Evolutionary conservation across 495 filamentous ascomycete genomes (phyloP), one percentile per base, ranked within the genome.

Genomic region (Chaetomium fimeti): DNA sequence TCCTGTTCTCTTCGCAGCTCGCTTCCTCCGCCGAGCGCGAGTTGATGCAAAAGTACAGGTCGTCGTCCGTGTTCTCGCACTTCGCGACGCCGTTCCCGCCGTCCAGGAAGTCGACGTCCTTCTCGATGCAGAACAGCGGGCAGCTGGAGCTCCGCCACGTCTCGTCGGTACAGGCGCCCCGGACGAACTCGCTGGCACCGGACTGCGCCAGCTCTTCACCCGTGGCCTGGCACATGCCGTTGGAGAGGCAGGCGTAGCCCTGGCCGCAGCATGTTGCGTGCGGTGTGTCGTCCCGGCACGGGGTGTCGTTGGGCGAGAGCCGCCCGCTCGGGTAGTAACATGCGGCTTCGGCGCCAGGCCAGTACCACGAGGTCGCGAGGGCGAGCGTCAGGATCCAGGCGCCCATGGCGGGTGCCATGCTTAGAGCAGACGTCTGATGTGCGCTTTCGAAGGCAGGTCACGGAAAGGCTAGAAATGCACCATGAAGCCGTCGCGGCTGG

Each of bases 91-190:
- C 65, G 27, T 65, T 60, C 0, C 70, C 70, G 8, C 70, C 68
- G 5, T 57, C 55, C 12, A 61, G 36, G 45, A 66, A 57, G 59
- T 67, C 68, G 9, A 16, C 27, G 12, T 61, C 56, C 9, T 66
- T 45, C 12, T 62, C 49, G 22, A 66, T 55, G 57, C 70, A 72
- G 40, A 66, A 67, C 16, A 54, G 61, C 32, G 68, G 70, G 24
- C 70, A 72, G 13, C 45, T 49, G 32, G 65, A 56, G 29, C 66
- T 70, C 22, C 63, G 32, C 65, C 65, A 72, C 2, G 43, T 62
- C 62, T 68, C 24, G 57, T 72, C 70, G 9, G 70, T 72, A 53
- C 70, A 72, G n/a, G 63, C 58, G 1, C 70, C 70, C 38, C 70
- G 60, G 2, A 64, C 68, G 42, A 40, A 70, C 9, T 55, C 38